Evolutionary conservation across 1,139 yeast genomes (phyloP).

Genomic region (Protomyces arabidopsidicola): DNA sequence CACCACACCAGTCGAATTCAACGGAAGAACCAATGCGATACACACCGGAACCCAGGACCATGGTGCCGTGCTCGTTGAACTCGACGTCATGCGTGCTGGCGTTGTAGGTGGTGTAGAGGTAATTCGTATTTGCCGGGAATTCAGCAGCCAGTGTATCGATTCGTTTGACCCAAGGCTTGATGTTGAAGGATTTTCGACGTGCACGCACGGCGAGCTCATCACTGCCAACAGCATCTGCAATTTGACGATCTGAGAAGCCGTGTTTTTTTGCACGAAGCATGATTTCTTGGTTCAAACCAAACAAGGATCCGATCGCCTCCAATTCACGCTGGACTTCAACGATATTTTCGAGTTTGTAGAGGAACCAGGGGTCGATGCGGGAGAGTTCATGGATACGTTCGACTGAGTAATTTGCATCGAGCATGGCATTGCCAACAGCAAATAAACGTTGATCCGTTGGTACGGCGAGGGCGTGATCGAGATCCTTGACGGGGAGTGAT

Average conservation of each 20-base stretch:
- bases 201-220: slow-evolving; percentile 75
- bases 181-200: slow-evolving; percentile 68
- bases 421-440: slow-evolving; percentile 94
- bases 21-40: slow-evolving; percentile 98
- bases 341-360: slow-evolving; percentile 83
- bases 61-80: slow-evolving; percentile 83
- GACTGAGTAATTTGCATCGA: slow-evolving; percentile 84
- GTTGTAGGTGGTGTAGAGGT: slow-evolving; percentile 91
- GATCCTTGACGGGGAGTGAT: slow-evolving; percentile 73
- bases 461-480: slow-evolving; percentile 73
- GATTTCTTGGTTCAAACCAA: slow-evolving; percentile 59
- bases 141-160: slow-evolving; percentile 98
- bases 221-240: slow-evolving; percentile 66
- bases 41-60: slow-evolving; percentile 97
- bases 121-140: slow-evolving; percentile 95
- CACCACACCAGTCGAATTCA: slow-evolving; percentile 99
- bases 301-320: slow-evolving; percentile 57
- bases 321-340: slow-evolving; percentile 81
- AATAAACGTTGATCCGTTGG: slow-evolving; percentile 98
- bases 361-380: slow-evolving; percentile 94
- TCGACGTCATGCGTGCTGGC: slow-evolving; percentile 80
- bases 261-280: slow-evolving; percentile 80
- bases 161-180: slow-evolving; percentile 89
- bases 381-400: slow-evolving; percentile 86
- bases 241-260: slow-evolving; percentile 93